Percentiles rank a stretch among this genome's conserved stretches.
phyloP scores from a whole-genome alignment of 257 asterid species.

The Fraxinus cuspidata region DNA sequence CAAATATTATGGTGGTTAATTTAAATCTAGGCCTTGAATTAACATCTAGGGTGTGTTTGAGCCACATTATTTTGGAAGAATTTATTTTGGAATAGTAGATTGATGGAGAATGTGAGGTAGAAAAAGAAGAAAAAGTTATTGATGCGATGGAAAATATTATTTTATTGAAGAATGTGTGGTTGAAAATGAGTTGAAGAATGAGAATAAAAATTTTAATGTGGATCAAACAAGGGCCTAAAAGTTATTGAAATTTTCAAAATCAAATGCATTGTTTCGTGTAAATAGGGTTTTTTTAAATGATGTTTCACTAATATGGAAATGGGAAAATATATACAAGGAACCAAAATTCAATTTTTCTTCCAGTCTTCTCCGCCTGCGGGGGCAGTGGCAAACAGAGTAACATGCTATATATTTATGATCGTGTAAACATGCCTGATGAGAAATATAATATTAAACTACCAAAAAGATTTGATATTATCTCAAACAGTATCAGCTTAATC shows the following conservation, averaged over 20 bases:
- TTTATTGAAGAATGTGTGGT: no score
- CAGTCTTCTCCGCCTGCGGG: neutral
- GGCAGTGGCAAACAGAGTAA: neutral
- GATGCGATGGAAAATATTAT: no score
- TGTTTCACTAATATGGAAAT: neutral
- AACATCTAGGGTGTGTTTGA: no score
- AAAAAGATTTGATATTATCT: neutral
- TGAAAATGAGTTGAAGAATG: no score
- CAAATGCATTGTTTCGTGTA: neutral
- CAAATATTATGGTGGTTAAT: neutral
- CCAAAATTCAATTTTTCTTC: neutral
- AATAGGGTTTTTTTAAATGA: neutral
- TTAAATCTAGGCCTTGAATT: neutral
- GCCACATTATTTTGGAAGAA: no score
- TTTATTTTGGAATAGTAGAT: no score
- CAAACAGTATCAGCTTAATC: neutral
- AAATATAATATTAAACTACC: neutral
- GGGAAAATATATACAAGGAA: neutral
- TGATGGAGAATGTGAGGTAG: no score
- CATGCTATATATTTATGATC: neutral
- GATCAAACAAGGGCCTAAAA: no score
- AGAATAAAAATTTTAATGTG: no score
- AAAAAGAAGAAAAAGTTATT: no score
- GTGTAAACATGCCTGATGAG: neutral
- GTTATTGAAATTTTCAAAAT: neutral